These are phyloP conservation scores for Leccinum pachyderme DNA, from an alignment of 1,284 basidiomycete species.

Conservation along the genomic window DNA sequence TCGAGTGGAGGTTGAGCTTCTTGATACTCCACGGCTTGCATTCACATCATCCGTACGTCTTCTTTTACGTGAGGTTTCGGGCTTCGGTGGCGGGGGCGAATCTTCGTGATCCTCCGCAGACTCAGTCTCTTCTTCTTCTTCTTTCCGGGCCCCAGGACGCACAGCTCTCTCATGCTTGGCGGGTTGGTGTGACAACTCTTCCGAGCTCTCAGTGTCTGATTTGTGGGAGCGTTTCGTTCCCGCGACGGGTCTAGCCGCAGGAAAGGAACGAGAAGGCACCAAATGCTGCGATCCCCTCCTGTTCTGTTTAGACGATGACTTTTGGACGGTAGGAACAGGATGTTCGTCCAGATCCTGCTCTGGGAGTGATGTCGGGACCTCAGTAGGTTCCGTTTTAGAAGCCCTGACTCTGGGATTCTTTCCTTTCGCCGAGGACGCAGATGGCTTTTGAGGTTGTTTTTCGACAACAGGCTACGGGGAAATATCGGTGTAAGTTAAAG, in stretches of 20 bases:
- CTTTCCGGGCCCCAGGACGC: slow-evolving; percentile 26
- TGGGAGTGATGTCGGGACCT: slow-evolving; percentile 39
- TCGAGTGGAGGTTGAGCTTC: slow-evolving; percentile 26
- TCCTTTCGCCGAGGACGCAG: slow-evolving; percentile 8
- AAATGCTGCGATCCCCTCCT: not conserved
- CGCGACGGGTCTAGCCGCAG: slow-evolving; percentile 5
- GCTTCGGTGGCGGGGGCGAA: slow-evolving; percentile 25
- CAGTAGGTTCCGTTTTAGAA: slow-evolving; percentile 19
- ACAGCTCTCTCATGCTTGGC: slow-evolving; percentile 6
- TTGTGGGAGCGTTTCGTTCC: slow-evolving; percentile 22
- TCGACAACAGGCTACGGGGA: slow-evolving; percentile 4
- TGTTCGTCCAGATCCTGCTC: slow-evolving; percentile 31
- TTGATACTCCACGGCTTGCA: slow-evolving; percentile 21
- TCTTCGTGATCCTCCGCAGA: slow-evolving; percentile 36
- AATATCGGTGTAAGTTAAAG: slow-evolving; percentile 10
- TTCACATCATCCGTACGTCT: slow-evolving; percentile 40
- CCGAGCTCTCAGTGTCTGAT: slow-evolving; percentile 31
- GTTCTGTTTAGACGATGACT: slow-evolving; percentile 7
- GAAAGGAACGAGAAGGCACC: slow-evolving; percentile 4
- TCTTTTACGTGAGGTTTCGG: slow-evolving; percentile 43
- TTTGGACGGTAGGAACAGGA: not conserved
- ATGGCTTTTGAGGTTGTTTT: slow-evolving; percentile 11
- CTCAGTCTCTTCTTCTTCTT: slow-evolving; percentile 44
- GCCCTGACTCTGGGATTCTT: slow-evolving; percentile 11
- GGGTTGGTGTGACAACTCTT: slow-evolving; percentile 4